Base-by-base conservation (phyloP, 2,329 filamentous ascomycete genomes). In the Xylaria sp. region DNA sequence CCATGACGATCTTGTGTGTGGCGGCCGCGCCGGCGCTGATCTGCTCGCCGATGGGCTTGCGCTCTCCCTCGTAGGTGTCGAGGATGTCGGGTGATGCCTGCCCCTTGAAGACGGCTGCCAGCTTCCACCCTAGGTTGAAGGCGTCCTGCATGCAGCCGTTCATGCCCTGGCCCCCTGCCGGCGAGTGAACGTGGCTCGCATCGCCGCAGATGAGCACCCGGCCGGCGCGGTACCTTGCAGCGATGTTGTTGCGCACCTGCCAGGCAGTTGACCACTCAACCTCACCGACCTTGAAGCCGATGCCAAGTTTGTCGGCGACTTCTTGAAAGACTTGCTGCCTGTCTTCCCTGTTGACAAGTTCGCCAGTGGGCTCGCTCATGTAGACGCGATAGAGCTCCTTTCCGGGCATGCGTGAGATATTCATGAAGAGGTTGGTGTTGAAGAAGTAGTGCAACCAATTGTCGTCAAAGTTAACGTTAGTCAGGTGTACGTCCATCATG, bases 151-250 rank as follows among this genome's bases (percentile, higher is more conserved):
- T 86, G 9, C 83, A 83, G 6, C 83, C 84, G 77, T 93, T 93
- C 82, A 86, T 85, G 55, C 84, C 90, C 78, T 91, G 90, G 0
- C 89, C 90, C 0, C 89, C 89, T 76, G 92, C 92, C 5, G 90
- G 90, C 1, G 87, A 90, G 74, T 92, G 90, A 0, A 90, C 92
- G 71, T 92, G 90, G 67, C 88, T 90, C 38, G 90, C 89, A 73
- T 92, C 90, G 15, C 64, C 64, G 27, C 61, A 54, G n/a, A 66
- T 20, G 7, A 66, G 17, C 3, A 66, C 54, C 5, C 64, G 29
- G n/a, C 22, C 33, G 22, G 57, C 59, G 3, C 59, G 64, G 36
- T 66, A 66, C 11, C 27, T 13, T 5, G 54, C 15, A 5, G 54
- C 54, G 17, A 57, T 57, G 39, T 57, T 45, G 39, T 31, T 57